Base-by-base conservation (phyloP, 163 green algal genomes). In the Scenedesmus sp. region DNA sequence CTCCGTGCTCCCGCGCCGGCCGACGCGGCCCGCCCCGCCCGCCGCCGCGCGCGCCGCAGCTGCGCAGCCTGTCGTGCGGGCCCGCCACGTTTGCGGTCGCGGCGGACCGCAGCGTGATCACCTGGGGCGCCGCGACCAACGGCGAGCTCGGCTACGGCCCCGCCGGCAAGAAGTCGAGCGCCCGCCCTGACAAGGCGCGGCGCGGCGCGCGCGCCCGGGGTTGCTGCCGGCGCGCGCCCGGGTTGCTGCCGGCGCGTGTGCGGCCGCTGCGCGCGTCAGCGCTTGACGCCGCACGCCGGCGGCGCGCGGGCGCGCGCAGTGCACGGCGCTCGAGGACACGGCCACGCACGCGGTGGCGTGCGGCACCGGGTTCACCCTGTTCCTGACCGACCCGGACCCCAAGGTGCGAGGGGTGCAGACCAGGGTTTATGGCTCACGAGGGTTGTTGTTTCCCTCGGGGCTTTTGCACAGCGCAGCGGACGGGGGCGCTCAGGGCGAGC, bases 131-230 rank as follows among this genome's bases (percentile, higher is more conserved):
- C 6, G 83, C 91, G 4, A 87, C 86, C 57, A 91, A 97, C 81
- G 89, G 89, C 3, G 96, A 99, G 89, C 90, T 98, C 34, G 96
- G 89, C 1, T 98, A 97, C 72, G 96, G 96, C 17, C 77, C 87
- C 0, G 82, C 86, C 13, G 95, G 93, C n/a, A 97, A 97, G 79
- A 98, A 98, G 89, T 95, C 88, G 28, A 91, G 75, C 29, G 94
- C 95, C 70, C 94, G 94, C 71, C 95, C 95, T 7, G 93, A 95
- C 60, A 93, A 93, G 83, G 86, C 94, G 56, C 0, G 50, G 50
- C 50, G 20, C 18, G 11, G 50, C 11, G 18, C 4, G 6, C 6
- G 50, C 11, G 18, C 17, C 11, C 50, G 50, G 4, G 7, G 50
- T n/a, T 57, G 50, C 18, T 47, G 39, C 39, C 10, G 6, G 39